Evolutionary conservation across 2,329 filamentous ascomycete genomes (phyloP), one percentile per base, ranked within the genome.

Genomic region (Aspergillus thermomutatus): DNA sequence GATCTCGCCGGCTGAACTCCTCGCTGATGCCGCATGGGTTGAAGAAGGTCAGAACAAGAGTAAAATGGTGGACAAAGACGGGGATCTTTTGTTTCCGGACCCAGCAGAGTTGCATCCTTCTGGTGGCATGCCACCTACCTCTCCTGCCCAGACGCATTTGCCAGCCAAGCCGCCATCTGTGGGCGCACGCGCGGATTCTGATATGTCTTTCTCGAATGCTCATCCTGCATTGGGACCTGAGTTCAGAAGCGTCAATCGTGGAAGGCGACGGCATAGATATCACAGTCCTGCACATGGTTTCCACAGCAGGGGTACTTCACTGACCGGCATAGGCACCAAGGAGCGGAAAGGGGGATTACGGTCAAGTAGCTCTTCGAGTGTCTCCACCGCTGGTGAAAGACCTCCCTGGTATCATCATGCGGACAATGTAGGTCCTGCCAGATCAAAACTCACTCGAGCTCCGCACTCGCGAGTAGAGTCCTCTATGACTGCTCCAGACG

Each of bases 11-110:
- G 87, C 90, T 55, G 92, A 97, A 70, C 82, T 97, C 72, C 79
- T 97, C 49, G 92, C 92, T 4, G 94, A 99, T 76, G 82, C 89
- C 1, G 91, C 92, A 67, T 99, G 94, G 94, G 77, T 95, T 23
- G 91, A 97, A 70, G 87, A 92, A 66, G 85, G 83, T 31, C 80
- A 87, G 56, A 92, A 97, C 73, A 95, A 92, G 71, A 82, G 82
- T 52, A 79, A 92, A 27, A 88, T 96, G 45, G 90, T 96, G 69
- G 89, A 96, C 72, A 85, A 87, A 14, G 80, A 90, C 66, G 91
- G 91, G 67, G 82, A 84, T 49, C 87, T 83, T 56, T 84, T 97
- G 14, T 95, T 77, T 56, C 68, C 69, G 53, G 63, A 71, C 56
- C 41, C 65, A 21, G 54, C 58, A 26, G 58, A 72, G 60, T 53